Base-by-base conservation (phyloP, 345 rosid genomes). In the Hibiscus trionum region DNA sequence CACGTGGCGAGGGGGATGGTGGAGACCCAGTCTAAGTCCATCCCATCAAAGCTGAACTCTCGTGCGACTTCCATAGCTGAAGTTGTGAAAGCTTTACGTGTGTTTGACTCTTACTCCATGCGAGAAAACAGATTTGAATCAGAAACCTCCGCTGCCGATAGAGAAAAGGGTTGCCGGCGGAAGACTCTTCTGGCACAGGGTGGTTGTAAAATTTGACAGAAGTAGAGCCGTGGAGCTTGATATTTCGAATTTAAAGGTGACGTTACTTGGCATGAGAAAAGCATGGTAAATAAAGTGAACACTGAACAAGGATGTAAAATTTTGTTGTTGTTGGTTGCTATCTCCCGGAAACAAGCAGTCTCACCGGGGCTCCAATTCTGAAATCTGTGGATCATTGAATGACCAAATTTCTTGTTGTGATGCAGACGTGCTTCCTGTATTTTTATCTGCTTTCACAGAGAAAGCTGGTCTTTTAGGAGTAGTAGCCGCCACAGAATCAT, bases 11-110 rank as follows among this genome's bases (percentile, higher is more conserved):
- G n/a, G n/a, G n/a, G n/a, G n/a, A n/a, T n/a, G n/a, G n/a, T n/a
- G n/a, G n/a, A n/a, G n/a, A n/a, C n/a, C 93, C 88, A 88, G 39
- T 86, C 88, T 19, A 88, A 76, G 76, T 88, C 88, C 58, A 86
- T 75, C 72, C 93, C 93, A 62, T 85, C 86, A 53, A 82, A 86
- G n/a, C 81, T 85, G 26, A 58, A 82, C 35, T 67, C 70, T 47
- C 93, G 69, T 1, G 88, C 93, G 0, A 81, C 72, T 58, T 82
- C 78, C 4, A 83, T 26, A 0, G 90, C 75, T 1, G 93, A 86
- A 3, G 71, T 19, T 72, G 83, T 78, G 71, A 88, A 86, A 56
- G 67, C 63, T 15, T 31, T 46, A 2, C 90, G 85, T 9, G 82
- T 76, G 11, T 39, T n/a, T 0, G 47, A 14, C 3, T 69, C 16